Evolutionary conservation across 768 basidiomycete species (phyloP).

Genomic region (Russula ochroleuca): DNA sequence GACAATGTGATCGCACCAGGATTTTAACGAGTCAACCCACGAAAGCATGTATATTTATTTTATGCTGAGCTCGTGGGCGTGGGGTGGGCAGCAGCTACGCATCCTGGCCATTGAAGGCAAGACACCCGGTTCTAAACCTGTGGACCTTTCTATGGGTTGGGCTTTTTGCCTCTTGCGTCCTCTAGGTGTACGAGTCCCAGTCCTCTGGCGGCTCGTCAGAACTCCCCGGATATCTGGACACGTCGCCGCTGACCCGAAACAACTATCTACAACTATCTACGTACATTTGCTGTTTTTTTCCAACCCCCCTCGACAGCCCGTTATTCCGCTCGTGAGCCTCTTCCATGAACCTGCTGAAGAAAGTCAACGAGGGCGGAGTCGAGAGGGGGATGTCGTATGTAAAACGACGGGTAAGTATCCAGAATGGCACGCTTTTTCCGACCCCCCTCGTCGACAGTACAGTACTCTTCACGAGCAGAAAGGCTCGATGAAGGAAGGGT

Average conservation of each 20-base stretch:
- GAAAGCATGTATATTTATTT: conserved; percentile 5
- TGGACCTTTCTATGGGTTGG: conserved; percentile 8
- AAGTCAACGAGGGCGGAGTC: not conserved
- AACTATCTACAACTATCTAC: not conserved
- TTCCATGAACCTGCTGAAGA: not conserved
- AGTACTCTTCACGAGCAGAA: not conserved
- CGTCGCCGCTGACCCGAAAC: conserved; percentile 15
- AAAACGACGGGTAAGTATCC: not conserved
- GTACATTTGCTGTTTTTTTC: not conserved
- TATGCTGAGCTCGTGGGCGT: too few relatives aligned
- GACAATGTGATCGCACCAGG: not conserved
- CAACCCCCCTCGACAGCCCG: not conserved
- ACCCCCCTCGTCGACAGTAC: not conserved
- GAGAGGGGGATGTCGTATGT: not conserved
- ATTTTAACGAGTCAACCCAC: conserved; percentile 9
- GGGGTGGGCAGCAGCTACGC: conserved; percentile 19
- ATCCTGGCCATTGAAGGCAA: conserved; percentile 19
- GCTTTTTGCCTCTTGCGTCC: conserved; percentile 15
- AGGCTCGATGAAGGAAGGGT: not conserved
- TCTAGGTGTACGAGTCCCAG: conserved; percentile 22
- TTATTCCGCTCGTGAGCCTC: not conserved
- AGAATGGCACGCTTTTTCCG: not conserved
- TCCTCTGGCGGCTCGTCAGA: conserved; percentile 20
- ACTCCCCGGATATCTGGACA: conserved; percentile 20
- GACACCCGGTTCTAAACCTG: conserved; percentile 23